phyloP scores from a whole-genome alignment of 2,329 filamentous ascomycete genomes.

The Hirsutella minnesotensis region DNA sequence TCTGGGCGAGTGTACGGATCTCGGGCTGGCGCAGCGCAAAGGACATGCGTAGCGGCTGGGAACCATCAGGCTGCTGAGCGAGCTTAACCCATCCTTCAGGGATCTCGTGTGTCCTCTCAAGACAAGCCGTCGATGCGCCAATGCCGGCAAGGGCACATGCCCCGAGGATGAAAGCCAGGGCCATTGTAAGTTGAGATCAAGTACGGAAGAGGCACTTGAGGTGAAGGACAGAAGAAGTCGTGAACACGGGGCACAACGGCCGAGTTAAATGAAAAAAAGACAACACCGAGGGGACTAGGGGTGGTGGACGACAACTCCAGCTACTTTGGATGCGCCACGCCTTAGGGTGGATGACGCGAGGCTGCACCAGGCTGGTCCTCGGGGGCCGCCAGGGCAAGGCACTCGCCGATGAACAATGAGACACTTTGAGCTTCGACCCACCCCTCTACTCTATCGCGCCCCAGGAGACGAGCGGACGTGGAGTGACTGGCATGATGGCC shows the following conservation, averaged over 20 bases:
- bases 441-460: no score
- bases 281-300: no score
- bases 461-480: background rate
- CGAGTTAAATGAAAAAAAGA: no score
- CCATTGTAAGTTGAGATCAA: slow-evolving; percentile 5
- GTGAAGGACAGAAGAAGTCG: background rate
- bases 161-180: slow-evolving; percentile 5
- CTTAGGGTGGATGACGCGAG: no score
- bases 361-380: no score
- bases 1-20: slow-evolving; percentile 13
- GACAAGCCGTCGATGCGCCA: slow-evolving; percentile 9
- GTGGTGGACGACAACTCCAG: no score
- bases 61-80: slow-evolving; percentile 10
- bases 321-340: no score
- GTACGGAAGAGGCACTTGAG: background rate
- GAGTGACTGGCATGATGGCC: background rate
- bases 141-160: slow-evolving; percentile 13
- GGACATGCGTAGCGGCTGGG: slow-evolving; percentile 16
- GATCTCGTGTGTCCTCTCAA: slow-evolving; percentile 16
- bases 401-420: no score
- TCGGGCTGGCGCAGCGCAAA: slow-evolving; percentile 20
- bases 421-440: no score
- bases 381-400: no score
- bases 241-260: background rate
- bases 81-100: slow-evolving; percentile 19